Evolutionary conservation across 495 filamentous ascomycete genomes (phyloP).

Genomic region (Aspergillus leporis): DNA sequence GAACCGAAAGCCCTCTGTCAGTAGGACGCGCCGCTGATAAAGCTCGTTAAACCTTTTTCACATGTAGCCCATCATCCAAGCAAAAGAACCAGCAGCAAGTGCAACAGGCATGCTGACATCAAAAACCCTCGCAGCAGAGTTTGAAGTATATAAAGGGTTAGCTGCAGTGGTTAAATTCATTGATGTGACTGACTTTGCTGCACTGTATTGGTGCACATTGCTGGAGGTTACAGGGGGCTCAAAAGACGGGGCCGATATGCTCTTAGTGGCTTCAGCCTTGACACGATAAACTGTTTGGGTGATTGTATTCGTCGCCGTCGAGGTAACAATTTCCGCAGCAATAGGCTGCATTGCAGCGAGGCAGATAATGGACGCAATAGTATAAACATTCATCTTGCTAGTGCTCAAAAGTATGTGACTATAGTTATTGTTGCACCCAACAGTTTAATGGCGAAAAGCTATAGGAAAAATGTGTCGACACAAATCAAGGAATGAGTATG

Average conservation of each 20-base stretch:
- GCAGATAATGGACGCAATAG: constrained; percentile 38
- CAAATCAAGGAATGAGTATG: background rate
- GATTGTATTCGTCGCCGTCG: constrained; percentile 32
- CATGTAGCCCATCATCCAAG: constrained; percentile 39
- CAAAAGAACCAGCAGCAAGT: constrained; percentile 39
- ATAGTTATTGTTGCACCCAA: background rate
- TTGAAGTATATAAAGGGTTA: constrained; percentile 6
- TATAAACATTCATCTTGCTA: constrained; percentile 37
- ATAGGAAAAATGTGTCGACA: background rate
- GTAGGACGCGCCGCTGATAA: background rate
- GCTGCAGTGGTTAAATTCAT: constrained; percentile 22
- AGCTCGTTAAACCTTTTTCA: constrained; percentile 26
- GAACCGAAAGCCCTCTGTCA: background rate
- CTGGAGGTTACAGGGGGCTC: constrained; percentile 9
- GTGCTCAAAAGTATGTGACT: constrained; percentile 5
- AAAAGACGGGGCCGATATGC: constrained; percentile 6
- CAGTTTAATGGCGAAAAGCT: background rate
- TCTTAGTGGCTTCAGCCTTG: constrained; percentile 28
- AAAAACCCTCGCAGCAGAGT: constrained; percentile 24
- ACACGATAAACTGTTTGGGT: constrained; percentile 38
- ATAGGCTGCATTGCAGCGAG: constrained; percentile 33
- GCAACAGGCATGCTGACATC: constrained; percentile 35
- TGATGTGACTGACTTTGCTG: constrained; percentile 21
- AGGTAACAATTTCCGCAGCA: constrained; percentile 29
- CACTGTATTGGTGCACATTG: constrained; percentile 8